Evolutionary conservation across 495 filamentous ascomycete genomes (phyloP).

Genomic region (Penicillium parvum): DNA sequence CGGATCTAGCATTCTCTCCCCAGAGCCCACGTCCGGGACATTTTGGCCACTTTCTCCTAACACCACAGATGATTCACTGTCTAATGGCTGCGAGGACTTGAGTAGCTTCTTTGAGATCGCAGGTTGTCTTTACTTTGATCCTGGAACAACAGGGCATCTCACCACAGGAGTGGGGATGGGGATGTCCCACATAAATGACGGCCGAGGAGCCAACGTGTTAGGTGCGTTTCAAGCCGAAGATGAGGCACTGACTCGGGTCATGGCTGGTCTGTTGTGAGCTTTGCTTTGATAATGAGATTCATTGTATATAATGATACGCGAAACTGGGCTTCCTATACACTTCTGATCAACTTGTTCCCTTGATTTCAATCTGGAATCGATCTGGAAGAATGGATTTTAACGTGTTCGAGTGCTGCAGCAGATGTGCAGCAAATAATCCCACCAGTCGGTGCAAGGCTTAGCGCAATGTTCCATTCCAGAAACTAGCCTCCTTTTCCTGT

Average conservation of each 20-base stretch:
- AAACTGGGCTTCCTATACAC: no score
- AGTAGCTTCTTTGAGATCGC: slow-evolving; percentile 45
- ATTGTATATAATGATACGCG: no score
- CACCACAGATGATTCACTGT: slow-evolving; percentile 7
- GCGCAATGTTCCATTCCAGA: neutral
- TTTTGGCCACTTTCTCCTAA: slow-evolving; percentile 22
- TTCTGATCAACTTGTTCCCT: no score
- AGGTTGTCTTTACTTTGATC: slow-evolving; percentile 36
- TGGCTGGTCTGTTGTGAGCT: slow-evolving; percentile 38
- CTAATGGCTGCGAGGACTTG: slow-evolving; percentile 35
- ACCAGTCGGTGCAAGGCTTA: slow-evolving; percentile 15
- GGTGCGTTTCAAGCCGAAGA: slow-evolving; percentile 38
- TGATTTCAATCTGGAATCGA: no score
- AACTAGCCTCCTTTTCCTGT: neutral
- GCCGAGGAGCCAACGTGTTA: slow-evolving; percentile 10
- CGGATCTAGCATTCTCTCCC: slow-evolving; percentile 8
- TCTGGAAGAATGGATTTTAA: no score
- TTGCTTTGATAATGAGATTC: neutral
- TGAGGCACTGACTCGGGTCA: slow-evolving; percentile 38
- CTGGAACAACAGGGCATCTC: slow-evolving; percentile 10
- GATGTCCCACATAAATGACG: slow-evolving; percentile 2
- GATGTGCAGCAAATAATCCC: slow-evolving; percentile 5
- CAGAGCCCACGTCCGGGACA: slow-evolving; percentile 10
- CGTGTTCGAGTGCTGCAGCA: neutral
- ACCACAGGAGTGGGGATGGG: slow-evolving; percentile 12